Percentiles rank a stretch among this genome's conserved stretches.
Conservation (phyloP, 2,329 filamentous ascomycete genomes). For the Teratosphaeria nubilosa region DNA sequence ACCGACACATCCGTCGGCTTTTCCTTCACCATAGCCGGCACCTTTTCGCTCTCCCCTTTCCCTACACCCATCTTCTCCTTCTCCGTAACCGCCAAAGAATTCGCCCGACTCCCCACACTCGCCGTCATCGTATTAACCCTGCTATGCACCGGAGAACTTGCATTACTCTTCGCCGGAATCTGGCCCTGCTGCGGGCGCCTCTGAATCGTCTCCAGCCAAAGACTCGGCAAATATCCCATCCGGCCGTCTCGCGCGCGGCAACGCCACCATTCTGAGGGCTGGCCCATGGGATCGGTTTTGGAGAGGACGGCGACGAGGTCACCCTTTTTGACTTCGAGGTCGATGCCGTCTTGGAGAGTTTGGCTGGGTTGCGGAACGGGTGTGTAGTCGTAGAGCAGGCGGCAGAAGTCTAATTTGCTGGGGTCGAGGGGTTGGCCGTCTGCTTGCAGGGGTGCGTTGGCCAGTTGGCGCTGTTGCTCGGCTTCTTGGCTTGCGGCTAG, state of each 20-base stretch:
- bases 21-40: slow-evolving; percentile 42
- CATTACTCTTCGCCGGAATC: slow-evolving; percentile 34
- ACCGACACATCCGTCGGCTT: slow-evolving; percentile 56
- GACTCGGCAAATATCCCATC: slow-evolving; percentile 82
- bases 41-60: slow-evolving; percentile 16
- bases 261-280: slow-evolving; percentile 93
- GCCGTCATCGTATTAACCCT: slow-evolving; percentile 47
- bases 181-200: slow-evolving; percentile 39
- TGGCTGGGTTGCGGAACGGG: slow-evolving; percentile 53
- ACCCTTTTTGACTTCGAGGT: slow-evolving; percentile 86
- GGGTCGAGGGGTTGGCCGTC: slow-evolving; percentile 59
- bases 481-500: slow-evolving; percentile 78
- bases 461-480: slow-evolving; percentile 56
- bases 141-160: slow-evolving; percentile 36
- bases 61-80: slow-evolving; percentile 24
- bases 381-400: slow-evolving; percentile 85
- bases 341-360: slow-evolving; percentile 53
- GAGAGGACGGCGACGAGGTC: slow-evolving; percentile 89
- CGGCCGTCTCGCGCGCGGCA: slow-evolving; percentile 83
- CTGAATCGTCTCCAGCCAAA: slow-evolving; percentile 73
- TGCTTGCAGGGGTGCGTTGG: slow-evolving; percentile 36
- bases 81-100: slow-evolving; percentile 38
- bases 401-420: slow-evolving; percentile 90
- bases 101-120: slow-evolving; percentile 29
- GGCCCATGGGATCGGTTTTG: slow-evolving; percentile 85